Evolutionary conservation across 768 basidiomycete genomes (phyloP), one percentile per base, ranked within the genome.

Genomic region (Tylopilus felleus): DNA sequence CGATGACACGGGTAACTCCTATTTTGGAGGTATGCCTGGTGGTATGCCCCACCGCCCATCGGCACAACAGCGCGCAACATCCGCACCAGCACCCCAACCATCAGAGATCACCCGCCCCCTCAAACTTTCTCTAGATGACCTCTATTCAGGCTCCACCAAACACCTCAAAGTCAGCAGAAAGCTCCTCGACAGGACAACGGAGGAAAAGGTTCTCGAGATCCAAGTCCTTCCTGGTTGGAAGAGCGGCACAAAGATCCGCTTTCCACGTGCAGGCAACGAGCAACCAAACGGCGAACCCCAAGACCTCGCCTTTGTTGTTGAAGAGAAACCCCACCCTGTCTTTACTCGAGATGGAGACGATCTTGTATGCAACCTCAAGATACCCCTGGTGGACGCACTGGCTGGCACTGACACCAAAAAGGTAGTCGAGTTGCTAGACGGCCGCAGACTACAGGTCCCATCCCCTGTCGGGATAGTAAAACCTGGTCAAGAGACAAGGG

Each of bases 241-340:
- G 79, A 83, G 83, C 56, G 96, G 96, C 0, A 98, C 96, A 17
- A 97, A 96, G 74, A 81, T 98, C 55, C 85, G 91, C 39, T 98
- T 95, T 72, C 83, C 90, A 0, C 81, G 82, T 21, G 87, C 91
- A 10, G 93, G 93, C 3, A 94, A 98, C 70, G 93, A 94, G 63
- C 77, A 79, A 48, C 66, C 74, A 13, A 69, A 57, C 31, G 86
- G 88, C 12, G 86, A 86, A 43, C 69, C 88, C 14, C 93, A 94
- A 64, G 92, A 95, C 68, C 79, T 99, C n/a, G 94, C 94, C 29
- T 98, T 99, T 66, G 83, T 96, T 44, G 83, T 97, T n/a, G 95
- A 97, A 70, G 93, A 98, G 73, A 98, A 96, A 72, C 85, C 87
- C 9, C 91, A 98, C 70, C 70, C 79, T 0, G 69, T 77, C 17